These are phyloP conservation scores for Ganoderma resinaceum DNA, from an alignment of 1,284 basidiomycete species.

Conservation along the genomic window DNA sequence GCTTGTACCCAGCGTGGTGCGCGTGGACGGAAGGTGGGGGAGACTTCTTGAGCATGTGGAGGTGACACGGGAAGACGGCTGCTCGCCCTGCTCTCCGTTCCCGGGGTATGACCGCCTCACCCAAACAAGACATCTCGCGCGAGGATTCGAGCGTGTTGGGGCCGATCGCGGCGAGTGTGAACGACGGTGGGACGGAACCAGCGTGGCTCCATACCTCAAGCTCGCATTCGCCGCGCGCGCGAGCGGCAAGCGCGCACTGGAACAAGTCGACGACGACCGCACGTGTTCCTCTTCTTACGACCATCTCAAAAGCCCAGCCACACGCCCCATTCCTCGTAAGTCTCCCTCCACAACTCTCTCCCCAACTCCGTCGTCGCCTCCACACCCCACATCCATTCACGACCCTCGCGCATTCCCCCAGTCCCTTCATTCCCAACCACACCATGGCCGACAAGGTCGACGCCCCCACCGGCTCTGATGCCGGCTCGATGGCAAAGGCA, in stretches of 20 bases:
- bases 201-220: not conserved
- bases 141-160: not conserved
- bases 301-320: slow-evolving; percentile 14
- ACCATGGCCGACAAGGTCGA: slow-evolving; percentile 72
- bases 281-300: slow-evolving; percentile 6
- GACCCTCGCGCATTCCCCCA: not conserved
- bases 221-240: not conserved
- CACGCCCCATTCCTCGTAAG: not conserved
- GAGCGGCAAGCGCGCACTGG: not conserved
- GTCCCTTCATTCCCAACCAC: slow-evolving; percentile 6
- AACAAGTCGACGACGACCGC: not conserved
- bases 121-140: not conserved
- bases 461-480: slow-evolving; percentile 61
- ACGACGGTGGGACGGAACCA: not conserved
- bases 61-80: not conserved
- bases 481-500: slow-evolving; percentile 53
- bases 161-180: not conserved
- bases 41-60: slow-evolving; percentile 12
- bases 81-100: not conserved
- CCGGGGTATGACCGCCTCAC: not conserved
- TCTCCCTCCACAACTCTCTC: not conserved
- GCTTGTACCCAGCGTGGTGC: not conserved
- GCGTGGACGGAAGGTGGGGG: slow-evolving; percentile 1
- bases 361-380: not conserved
- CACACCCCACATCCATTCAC: not conserved